Evolutionary conservation across 2,329 filamentous ascomycete genomes (phyloP).

Genomic region (Ophiostoma pallidulum): DNA sequence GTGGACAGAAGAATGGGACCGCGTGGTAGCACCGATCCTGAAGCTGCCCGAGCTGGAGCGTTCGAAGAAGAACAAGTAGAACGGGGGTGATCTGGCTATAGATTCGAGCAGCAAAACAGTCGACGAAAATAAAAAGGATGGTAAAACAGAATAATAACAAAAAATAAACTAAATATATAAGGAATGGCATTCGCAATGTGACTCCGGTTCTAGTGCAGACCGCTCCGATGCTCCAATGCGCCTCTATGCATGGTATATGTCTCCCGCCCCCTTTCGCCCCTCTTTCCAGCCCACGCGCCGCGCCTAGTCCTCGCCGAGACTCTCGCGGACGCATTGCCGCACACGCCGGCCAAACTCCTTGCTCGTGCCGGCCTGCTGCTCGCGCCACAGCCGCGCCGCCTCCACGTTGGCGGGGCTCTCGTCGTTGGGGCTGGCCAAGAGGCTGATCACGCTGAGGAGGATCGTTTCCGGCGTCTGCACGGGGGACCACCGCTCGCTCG

Average conservation of each 20-base stretch:
- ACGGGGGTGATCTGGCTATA: too few relatives aligned
- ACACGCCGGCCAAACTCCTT: slow-evolving; percentile 73
- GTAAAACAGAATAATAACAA: background rate
- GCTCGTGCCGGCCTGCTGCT: slow-evolving; percentile 52
- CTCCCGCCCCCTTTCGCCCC: background rate
- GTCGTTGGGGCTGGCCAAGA: slow-evolving; percentile 87
- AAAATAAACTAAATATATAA: background rate
- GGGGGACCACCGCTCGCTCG: slow-evolving; percentile 84
- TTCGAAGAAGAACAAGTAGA: background rate
- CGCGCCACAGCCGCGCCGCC: slow-evolving; percentile 78
- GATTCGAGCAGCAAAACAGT: background rate
- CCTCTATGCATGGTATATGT: slow-evolving; percentile 4
- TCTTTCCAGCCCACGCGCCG: too few relatives aligned
- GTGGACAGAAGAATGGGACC: slow-evolving; percentile 93
- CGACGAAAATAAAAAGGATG: background rate
- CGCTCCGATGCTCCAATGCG: slow-evolving; percentile 5
- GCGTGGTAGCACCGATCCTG: slow-evolving; percentile 65
- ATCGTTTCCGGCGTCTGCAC: slow-evolving; percentile 96
- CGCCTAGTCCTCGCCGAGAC: slow-evolving; percentile 61
- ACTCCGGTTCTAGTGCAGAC: background rate
- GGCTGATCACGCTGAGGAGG: slow-evolving; percentile 79
- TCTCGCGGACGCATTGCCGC: slow-evolving; percentile 70
- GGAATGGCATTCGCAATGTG: too few relatives aligned
- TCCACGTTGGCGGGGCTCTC: slow-evolving; percentile 94
- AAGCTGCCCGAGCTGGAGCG: slow-evolving; percentile 30